These are phyloP conservation scores for Oryza nivara DNA, from an alignment of 176 grass and related monocot species.

Conservation along the genomic window DNA sequence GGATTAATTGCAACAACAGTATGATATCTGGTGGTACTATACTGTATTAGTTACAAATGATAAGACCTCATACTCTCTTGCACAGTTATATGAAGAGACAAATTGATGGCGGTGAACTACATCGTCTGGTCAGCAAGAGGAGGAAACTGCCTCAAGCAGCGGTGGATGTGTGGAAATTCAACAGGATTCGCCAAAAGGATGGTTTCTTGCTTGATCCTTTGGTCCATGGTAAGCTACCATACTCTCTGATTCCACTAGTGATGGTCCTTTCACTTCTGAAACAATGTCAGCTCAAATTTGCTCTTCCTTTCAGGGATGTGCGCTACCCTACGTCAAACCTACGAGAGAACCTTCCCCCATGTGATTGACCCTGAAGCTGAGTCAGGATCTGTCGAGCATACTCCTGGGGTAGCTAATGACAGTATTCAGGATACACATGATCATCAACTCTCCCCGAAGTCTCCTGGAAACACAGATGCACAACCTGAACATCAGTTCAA, in stretches of 20 bases:
- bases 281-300: not conserved
- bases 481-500: not conserved
- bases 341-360: constrained; percentile 40
- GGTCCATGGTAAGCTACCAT: constrained; percentile 51
- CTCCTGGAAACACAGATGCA: too few relatives aligned
- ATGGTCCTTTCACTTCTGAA: constrained; percentile 13
- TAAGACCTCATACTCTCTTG: not conserved
- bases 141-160: constrained; percentile 63
- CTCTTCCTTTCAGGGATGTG: constrained; percentile 59
- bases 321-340: constrained; percentile 41
- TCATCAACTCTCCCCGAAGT: not conserved
- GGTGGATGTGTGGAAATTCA: constrained; percentile 62
- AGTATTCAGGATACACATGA: constrained; percentile 21
- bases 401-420: constrained; percentile 5
- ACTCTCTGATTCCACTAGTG: not conserved
- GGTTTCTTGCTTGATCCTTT: constrained; percentile 56
- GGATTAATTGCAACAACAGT: not conserved
- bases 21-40: not conserved
- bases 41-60: not conserved
- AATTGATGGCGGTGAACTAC: constrained; percentile 37
- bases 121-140: constrained; percentile 57
- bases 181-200: constrained; percentile 46
- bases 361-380: constrained; percentile 34
- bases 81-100: constrained; percentile 55
- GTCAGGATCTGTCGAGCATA: not conserved